Evolutionary conservation across 2,329 filamentous ascomycete species (phyloP).

Genomic region (Periconia macrospinosa): DNA sequence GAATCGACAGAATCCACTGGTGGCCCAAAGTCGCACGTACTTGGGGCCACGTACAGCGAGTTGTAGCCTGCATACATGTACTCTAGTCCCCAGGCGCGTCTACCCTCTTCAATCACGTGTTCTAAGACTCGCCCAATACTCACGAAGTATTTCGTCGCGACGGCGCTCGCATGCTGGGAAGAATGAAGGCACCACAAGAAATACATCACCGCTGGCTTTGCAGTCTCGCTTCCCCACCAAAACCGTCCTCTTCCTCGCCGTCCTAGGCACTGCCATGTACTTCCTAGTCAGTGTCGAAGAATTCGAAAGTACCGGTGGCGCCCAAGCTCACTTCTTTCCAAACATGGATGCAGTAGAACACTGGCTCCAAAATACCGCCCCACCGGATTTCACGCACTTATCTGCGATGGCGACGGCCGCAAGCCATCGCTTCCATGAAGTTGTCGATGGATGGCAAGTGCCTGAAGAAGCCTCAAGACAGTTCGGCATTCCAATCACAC

Average conservation of each 20-base stretch:
- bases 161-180: not conserved
- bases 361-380: too few relatives aligned
- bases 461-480: slow-evolving; percentile 23
- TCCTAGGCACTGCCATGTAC: slow-evolving; percentile 24
- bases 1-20: not conserved
- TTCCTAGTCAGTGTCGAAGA: slow-evolving; percentile 24
- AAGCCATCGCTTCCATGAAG: slow-evolving; percentile 27
- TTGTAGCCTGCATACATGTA: not conserved
- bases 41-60: slow-evolving; percentile 12
- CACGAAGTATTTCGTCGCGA: not conserved
- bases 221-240: slow-evolving; percentile 38
- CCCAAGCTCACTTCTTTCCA: slow-evolving; percentile 15
- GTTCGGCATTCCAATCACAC: slow-evolving; percentile 32
- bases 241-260: slow-evolving; percentile 26
- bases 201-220: slow-evolving; percentile 6
- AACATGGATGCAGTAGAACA: too few relatives aligned
- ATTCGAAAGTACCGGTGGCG: slow-evolving; percentile 23
- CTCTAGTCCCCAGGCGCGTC: slow-evolving; percentile 10
- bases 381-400: too few relatives aligned
- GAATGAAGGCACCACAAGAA: not conserved
- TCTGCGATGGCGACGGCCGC: too few relatives aligned
- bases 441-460: slow-evolving; percentile 32
- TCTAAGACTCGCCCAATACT: not conserved
- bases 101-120: slow-evolving; percentile 20
- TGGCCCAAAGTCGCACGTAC: slow-evolving; percentile 10